Evolutionary conservation across 176 grass and related monocot species (phyloP), one percentile per base, ranked within the genome.

Genomic region (Tuctoria greenei): DNA sequence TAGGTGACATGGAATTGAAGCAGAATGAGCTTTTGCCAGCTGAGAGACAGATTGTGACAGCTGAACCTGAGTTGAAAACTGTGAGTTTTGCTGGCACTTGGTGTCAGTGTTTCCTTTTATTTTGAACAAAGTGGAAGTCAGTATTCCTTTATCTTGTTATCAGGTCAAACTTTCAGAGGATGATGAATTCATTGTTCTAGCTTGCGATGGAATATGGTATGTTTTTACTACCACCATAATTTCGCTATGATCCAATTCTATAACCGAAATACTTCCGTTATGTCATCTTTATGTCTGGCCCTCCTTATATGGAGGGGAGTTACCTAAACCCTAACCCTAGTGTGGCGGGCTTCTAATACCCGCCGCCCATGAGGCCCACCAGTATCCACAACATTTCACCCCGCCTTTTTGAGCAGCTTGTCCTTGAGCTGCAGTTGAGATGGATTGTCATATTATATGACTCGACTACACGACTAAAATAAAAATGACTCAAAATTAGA

Each of bases 1-100:
- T 72, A 99, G 95, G 95, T 36, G 95, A 99, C 47, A 90, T 88
- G 91, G 95, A 99, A 56, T 74, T 99, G 38, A 99, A 99, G 77
- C 85, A 82, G 79, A 99, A 95, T 79, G 81, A 90, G n/a, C 64
- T 40, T 58, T 86, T 99, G 56, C 82, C 91, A 34, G 88, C 85
- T 8, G 95, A 99, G 47, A 99, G 77, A 83, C 95, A 99, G 85
- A 90, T 95, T 26, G 77, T 99, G 14, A 81, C 85, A 20, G 89
- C 91, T 79, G 76, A 90, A 80, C 95, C 95, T 82, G 95, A 99
- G 50, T 42, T 99, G 56, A 99, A 88, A 20, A 90, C 77, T 74
- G 95, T 99, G 70, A 43, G 89, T 81, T 52, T 79, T 86, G 41
- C 23, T 18, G 17, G 40, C 27, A 23, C 62, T 80, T 57, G 75